Percentiles rank a stretch among this genome's conserved stretches.
These are phyloP conservation scores for Malus fusca DNA, from an alignment of 306 rosid species.

Conservation along the genomic window DNA sequence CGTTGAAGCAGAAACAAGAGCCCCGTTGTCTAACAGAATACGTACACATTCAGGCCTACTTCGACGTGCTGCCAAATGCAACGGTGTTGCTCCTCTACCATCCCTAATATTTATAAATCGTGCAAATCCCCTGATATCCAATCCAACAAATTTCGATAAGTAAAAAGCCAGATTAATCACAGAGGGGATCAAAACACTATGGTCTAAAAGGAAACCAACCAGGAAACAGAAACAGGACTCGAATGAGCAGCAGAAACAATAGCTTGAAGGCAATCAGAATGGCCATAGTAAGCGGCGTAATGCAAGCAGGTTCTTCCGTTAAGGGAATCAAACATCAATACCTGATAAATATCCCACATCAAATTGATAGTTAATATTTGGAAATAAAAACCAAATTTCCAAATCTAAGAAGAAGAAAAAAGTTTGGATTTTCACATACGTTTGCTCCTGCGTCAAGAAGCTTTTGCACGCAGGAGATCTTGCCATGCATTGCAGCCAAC, in stretches of 20 bases:
- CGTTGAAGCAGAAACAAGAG: conserved; percentile 81
- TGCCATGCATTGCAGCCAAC: conserved; percentile 98
- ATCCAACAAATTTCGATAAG: not conserved
- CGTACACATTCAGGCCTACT: conserved; percentile 76
- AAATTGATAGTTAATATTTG: not conserved
- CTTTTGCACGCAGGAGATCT: conserved; percentile 62
- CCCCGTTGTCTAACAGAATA: conserved; percentile 73
- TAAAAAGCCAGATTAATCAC: not conserved
- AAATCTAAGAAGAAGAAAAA: not conserved
- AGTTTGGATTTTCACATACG: conserved; percentile 30
- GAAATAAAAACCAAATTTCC: not conserved
- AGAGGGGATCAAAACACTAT: not conserved
- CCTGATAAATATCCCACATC: conserved; percentile 32
- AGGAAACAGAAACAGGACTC: conserved; percentile 83
- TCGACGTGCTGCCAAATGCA: conserved; percentile 90
- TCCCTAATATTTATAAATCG: conserved; percentile 95
- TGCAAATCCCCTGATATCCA: conserved; percentile 68
- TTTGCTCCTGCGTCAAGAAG: conserved; percentile 91
- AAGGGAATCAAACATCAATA: conserved; percentile 83
- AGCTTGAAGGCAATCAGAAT: conserved; percentile 72
- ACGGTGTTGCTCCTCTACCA: conserved; percentile 83
- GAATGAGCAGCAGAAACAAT: conserved; percentile 78
- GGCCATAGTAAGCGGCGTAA: conserved; percentile 86
- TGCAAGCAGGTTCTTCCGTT: conserved; percentile 90
- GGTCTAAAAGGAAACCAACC: conserved; percentile 38